Conservation (phyloP, 2,329 filamentous ascomycete genomes). For the Calonectria hongkongensis region DNA sequence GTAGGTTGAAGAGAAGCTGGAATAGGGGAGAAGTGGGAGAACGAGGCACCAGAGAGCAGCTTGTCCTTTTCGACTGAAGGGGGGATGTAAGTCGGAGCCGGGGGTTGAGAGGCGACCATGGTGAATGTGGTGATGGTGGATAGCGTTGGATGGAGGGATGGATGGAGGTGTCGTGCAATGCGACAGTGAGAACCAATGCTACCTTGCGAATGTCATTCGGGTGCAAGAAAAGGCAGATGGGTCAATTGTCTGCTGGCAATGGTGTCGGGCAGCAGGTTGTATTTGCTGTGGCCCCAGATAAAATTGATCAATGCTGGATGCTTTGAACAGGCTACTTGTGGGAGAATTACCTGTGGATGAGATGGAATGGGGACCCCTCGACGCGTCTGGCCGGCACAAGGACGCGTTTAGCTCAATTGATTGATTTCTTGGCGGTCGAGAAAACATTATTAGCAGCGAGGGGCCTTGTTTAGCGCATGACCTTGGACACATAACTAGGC, state of each 20-base stretch:
- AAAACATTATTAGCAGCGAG: background rate
- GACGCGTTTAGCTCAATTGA: slow-evolving; percentile 40
- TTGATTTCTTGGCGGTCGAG: slow-evolving; percentile 23
- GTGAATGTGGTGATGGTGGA: slow-evolving; percentile 30
- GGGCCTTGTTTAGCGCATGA: slow-evolving; percentile 4
- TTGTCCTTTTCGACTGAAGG: slow-evolving; percentile 78
- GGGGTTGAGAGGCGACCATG: slow-evolving; percentile 36
- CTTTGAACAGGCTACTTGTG: background rate
- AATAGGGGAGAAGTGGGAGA: slow-evolving; percentile 82
- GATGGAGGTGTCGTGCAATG: background rate
- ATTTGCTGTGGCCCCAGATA: background rate
- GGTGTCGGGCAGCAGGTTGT: background rate
- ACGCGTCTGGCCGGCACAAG: slow-evolving; percentile 32
- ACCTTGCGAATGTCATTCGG: background rate
- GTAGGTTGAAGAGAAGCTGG: slow-evolving; percentile 75
- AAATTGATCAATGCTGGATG: too few relatives aligned
- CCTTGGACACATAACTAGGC: background rate
- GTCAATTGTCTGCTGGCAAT: background rate
- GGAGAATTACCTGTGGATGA: slow-evolving; percentile 2
- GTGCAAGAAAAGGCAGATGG: background rate
- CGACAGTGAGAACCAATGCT: background rate
- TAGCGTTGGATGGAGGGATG: slow-evolving; percentile 20
- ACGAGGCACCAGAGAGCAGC: slow-evolving; percentile 80
- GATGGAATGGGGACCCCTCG: slow-evolving; percentile 28
- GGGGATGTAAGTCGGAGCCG: slow-evolving; percentile 72